Conservation (phyloP, 2,329 filamentous ascomycete species). For the Fusarium ramigenum region DNA sequence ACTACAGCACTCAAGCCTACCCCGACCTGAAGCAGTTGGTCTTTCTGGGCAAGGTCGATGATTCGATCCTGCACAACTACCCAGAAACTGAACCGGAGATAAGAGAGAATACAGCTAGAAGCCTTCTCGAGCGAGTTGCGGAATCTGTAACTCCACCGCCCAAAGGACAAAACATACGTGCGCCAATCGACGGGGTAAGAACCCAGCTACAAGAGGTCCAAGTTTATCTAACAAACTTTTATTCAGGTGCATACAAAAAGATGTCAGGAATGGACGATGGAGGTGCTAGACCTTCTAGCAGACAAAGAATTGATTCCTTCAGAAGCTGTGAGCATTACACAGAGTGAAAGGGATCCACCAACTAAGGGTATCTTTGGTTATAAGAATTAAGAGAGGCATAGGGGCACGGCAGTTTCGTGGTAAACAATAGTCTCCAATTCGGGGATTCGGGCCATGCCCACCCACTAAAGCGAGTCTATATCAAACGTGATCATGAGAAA, state of each 20-base stretch:
- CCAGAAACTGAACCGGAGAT: rapidly evolving
- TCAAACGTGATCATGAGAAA: not conserved
- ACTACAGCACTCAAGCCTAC: not conserved
- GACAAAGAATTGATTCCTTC: rapidly evolving
- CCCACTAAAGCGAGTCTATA: too few species aligned
- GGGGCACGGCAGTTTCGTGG: too few species aligned
- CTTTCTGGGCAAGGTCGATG: not conserved
- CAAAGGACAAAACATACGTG: not conserved
- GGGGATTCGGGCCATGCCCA: too few species aligned
- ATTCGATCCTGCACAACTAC: rapidly evolving
- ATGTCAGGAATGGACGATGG: not conserved
- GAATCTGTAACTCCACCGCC: rapidly evolving
- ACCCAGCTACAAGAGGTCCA: rapidly evolving
- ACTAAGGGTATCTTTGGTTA: not conserved
- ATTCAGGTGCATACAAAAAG: not conserved
- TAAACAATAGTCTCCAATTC: too few species aligned
- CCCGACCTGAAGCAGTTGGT: rapidly evolving
- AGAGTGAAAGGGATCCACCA: not conserved
- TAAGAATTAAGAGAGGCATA: not conserved
- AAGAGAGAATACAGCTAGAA: not conserved
- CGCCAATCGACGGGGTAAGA: not conserved
- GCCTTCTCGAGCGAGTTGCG: rapidly evolving
- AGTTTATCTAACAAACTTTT: too few species aligned
- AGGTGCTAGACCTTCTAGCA: rapidly evolving
- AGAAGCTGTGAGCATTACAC: not conserved